Conservation (phyloP, 148 eudicot species). For the Limonium bicolor region DNA sequence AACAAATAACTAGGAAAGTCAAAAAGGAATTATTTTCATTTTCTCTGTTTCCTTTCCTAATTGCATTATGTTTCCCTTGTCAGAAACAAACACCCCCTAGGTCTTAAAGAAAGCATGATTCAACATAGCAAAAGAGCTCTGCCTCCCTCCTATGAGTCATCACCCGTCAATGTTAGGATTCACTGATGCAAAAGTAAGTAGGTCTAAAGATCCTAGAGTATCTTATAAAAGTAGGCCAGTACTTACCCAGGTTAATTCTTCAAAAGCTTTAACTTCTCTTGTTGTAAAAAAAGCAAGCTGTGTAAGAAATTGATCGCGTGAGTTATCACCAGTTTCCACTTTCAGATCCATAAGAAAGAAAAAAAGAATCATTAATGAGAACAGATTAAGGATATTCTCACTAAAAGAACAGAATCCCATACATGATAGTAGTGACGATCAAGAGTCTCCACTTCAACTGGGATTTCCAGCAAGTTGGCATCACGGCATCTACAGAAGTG, state of each 20-base stretch:
- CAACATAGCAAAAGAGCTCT: no score
- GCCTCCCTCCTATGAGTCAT: no score
- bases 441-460: slow-evolving; percentile 54
- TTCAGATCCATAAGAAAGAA: no score
- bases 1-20: no score
- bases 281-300: slow-evolving; percentile 66
- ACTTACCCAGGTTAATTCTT: slow-evolving; percentile 66
- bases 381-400: background rate
- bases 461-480: slow-evolving; percentile 45
- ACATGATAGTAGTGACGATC: slow-evolving; percentile 74
- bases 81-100: background rate
- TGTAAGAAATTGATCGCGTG: slow-evolving; percentile 6
- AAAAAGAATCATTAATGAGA: background rate
- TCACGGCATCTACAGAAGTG: slow-evolving; percentile 30
- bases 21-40: no score
- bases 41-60: no score
- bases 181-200: no score
- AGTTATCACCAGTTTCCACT: no score
- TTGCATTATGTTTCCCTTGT: background rate
- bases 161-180: no score
- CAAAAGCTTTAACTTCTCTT: slow-evolving; percentile 33
- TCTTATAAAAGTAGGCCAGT: background rate
- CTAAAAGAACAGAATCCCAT: slow-evolving; percentile 4
- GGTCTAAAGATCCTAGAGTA: background rate
- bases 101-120: background rate